These are phyloP conservation scores for Irpex sp. DNA, from an alignment of 1,284 basidiomycete species.

Conservation along the genomic window DNA sequence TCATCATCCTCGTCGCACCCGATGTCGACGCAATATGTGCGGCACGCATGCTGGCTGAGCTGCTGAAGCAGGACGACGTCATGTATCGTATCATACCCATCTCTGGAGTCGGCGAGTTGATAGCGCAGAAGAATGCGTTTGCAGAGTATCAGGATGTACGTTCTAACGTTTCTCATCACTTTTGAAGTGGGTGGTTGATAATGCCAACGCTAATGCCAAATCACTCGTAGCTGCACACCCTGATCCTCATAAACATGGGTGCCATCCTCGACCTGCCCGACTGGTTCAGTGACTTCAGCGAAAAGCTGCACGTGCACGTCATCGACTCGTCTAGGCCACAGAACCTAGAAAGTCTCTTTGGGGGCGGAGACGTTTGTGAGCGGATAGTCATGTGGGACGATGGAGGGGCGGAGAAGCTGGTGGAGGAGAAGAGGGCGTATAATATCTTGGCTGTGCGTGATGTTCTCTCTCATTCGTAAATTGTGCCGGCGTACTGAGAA, in stretches of 20 bases:
- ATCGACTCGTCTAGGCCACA: constrained; percentile 94
- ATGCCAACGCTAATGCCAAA: constrained; percentile 4
- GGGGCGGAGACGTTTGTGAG: constrained; percentile 64
- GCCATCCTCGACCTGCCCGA: constrained; percentile 79
- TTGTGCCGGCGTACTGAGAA: background rate
- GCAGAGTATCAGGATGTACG: constrained; percentile 67
- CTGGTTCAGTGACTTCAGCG: constrained; percentile 72
- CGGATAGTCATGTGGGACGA: constrained; percentile 89
- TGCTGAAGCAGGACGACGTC: constrained; percentile 93
- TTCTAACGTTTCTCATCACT: constrained; percentile 6
- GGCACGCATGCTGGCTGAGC: constrained; percentile 82
- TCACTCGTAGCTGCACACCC: constrained; percentile 71
- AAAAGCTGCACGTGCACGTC: constrained; percentile 75
- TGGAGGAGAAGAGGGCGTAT: constrained; percentile 69
- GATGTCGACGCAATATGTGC: constrained; percentile 92
- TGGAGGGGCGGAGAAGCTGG: constrained; percentile 65
- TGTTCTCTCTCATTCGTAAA: too few relatives aligned
- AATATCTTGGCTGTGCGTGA: constrained; percentile 76
- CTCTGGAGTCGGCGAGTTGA: constrained; percentile 78
- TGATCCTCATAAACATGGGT: constrained; percentile 93
- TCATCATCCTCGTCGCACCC: constrained; percentile 83
- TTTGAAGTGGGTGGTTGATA: background rate
- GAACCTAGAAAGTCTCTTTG: constrained; percentile 88
- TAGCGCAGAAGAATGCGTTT: constrained; percentile 65
- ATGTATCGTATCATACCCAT: constrained; percentile 91